These are phyloP conservation scores for Paraphaeosphaeria minitans DNA, from an alignment of 2,329 filamentous ascomycete species.

Conservation along the genomic window DNA sequence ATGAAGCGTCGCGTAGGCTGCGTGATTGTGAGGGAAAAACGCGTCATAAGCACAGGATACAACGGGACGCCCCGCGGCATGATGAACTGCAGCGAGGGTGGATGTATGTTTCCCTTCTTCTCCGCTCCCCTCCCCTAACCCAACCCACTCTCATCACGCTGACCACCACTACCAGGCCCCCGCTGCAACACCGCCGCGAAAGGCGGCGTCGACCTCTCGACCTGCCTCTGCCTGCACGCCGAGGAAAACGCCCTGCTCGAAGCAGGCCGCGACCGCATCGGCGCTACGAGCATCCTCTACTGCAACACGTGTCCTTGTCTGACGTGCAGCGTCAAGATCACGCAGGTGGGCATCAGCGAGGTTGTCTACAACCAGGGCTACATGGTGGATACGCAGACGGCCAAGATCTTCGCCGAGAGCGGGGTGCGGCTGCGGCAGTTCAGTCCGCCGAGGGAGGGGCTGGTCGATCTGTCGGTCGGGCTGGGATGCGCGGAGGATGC, in stretches of 20 bases:
- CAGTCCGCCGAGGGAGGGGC: slow-evolving; percentile 59
- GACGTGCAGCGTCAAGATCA: slow-evolving; percentile 98
- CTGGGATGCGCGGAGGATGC: neutral
- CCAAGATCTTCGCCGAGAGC: slow-evolving; percentile 79
- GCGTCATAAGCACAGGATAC: slow-evolving; percentile 94
- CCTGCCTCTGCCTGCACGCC: slow-evolving; percentile 95
- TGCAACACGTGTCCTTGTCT: slow-evolving; percentile 96
- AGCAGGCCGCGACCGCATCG: slow-evolving; percentile 87
- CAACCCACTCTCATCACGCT: slow-evolving; percentile 4
- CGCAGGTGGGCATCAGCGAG: slow-evolving; percentile 92
- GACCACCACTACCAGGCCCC: slow-evolving; percentile 47
- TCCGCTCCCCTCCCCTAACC: neutral
- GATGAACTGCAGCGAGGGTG: slow-evolving; percentile 89
- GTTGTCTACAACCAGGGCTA: slow-evolving; percentile 95
- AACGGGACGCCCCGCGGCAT: slow-evolving; percentile 94
- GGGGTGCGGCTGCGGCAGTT: slow-evolving; percentile 88
- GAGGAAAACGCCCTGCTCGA: slow-evolving; percentile 97
- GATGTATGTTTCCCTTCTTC: slow-evolving; percentile 62
- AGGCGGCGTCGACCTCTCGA: slow-evolving; percentile 75
- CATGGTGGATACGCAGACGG: slow-evolving; percentile 85
- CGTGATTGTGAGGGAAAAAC: slow-evolving; percentile 82
- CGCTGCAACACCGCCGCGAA: slow-evolving; percentile 80
- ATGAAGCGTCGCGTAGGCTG: slow-evolving; percentile 98
- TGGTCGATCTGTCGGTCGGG: slow-evolving; percentile 37
- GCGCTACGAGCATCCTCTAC: slow-evolving; percentile 82